Base-by-base conservation (phyloP, 2,329 filamentous ascomycete genomes). In the Chaetomium olivaceum region DNA sequence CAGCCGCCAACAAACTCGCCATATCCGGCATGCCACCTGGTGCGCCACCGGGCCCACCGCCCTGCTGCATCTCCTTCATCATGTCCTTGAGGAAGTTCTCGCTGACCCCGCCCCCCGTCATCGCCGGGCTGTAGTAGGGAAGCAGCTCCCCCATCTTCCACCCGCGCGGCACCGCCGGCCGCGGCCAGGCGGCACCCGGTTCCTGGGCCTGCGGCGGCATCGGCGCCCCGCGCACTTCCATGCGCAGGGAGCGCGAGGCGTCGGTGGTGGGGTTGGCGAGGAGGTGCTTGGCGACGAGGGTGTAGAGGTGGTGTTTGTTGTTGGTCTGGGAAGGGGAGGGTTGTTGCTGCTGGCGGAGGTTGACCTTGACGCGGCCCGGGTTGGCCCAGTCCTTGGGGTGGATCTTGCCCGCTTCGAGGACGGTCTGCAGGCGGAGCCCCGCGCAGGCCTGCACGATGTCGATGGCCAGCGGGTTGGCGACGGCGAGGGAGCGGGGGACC, bases 311-410 rank as follows among this genome's bases (percentile, higher is more conserved):
- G 76, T 96, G 91, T 80, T 98, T 92, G 78, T 83, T 87, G 77
- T 87, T 89, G 63, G 16, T n/a, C 1, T 19, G 7, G 6, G 25
- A 16, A 0, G 25, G 7, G 6, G 25, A 16, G 0, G 85, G 75
- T 25, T 48, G 54, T 1, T 21, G 57, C 52, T 58, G 68, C 54
- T 56, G 70, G 77, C 80, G 76, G n/a, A 97, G 81, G 74, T 89
- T 80, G 58, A 98, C 87, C 72, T 91, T 88, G 69, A 98, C 91
- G 66, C 95, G 85, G 3, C 95, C 95, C 14, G 95, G 95, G 80
- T 99, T 99, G 64, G 90, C 89, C 95, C 95, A 99, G 81, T 99
- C 95, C 80, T 95, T 94, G 7, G 95, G 95, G 78, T 99, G 95
- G 67, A 88, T 85, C 82, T 97, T 97, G 75, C 91, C 90, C 1